Base-by-base conservation (phyloP, 192 early-diverging fungal genomes). In the Geosiphon pyriformis region DNA sequence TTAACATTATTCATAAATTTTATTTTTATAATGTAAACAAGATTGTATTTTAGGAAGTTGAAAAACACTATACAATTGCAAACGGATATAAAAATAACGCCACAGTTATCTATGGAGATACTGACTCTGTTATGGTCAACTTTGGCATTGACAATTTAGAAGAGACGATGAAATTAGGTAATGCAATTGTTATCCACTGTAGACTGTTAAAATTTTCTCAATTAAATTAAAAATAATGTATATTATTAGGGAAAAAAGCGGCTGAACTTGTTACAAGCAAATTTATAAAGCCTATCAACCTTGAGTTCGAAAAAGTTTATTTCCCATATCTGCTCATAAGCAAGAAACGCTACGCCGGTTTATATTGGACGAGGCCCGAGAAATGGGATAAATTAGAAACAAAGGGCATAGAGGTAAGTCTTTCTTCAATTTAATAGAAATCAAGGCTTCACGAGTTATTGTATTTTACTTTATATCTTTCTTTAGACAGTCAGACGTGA, bases 271-370 rank as follows among this genome's bases (percentile, higher is more conserved):
- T 99, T 1, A 95, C 96, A 6, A 76, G 68, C 23, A 81, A 90
- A 65, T 99, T 99, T 69, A 74, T 92, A 23, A 83, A 79, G 15
- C 96, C 95, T 1, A 98, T 98, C 78, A 96, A 96, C 70, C 79
- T 98, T n/a, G 96, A 98, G 72, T 98, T 98, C 68, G 95, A 98
- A 72, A 98, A 99, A 71, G 94, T 96, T n/a, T 98, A 99, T 59
- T 98, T 88, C 65, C 95, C 95, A 22, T 99, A 98, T 72, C 73
- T 99, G 59, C 77, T 99, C 32, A 98, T 99, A 68, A 98, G 90
- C 84, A 99, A 99, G 78, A 99, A 99, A 80, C 85, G 94, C 34
- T 99, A 98, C 75, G 94, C 95, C 32, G 96, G 95, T 18, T 72
- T 99, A 18, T 99, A 96, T 75, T 98, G 96, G 96, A 96, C 94